phyloP scores from a whole-genome alignment of 2,329 filamentous ascomycete species.

The Fusarium subglutinans region DNA sequence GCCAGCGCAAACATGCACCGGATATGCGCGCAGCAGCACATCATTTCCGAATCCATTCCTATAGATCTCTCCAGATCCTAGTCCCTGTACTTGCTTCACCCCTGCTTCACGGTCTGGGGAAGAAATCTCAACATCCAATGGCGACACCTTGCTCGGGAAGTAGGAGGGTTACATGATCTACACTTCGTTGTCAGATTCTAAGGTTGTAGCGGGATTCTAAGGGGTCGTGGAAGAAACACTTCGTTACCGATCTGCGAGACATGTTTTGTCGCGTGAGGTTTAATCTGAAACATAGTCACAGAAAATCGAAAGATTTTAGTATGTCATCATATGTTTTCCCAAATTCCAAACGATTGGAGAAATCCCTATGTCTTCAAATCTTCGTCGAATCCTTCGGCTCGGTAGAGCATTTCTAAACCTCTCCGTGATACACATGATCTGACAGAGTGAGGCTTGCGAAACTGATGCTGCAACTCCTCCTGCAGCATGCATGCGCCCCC shows the following conservation, averaged over 20 bases:
- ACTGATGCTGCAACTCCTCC: slow-evolving; percentile 6
- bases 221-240: background rate
- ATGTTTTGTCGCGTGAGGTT: slow-evolving; percentile 13
- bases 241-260: slow-evolving; percentile 13
- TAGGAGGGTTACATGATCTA: slow-evolving; percentile 20
- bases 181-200: background rate
- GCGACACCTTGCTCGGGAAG: background rate
- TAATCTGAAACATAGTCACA: slow-evolving; percentile 14
- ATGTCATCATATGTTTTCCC: slow-evolving; percentile 5
- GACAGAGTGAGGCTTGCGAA: slow-evolving; percentile 7
- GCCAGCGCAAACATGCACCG: slow-evolving; percentile 4
- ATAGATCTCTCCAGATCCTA: slow-evolving; percentile 19
- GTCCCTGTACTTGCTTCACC: background rate
- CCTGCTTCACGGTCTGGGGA: slow-evolving; percentile 13
- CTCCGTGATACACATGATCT: slow-evolving; percentile 19
- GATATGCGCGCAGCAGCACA: slow-evolving; percentile 16
- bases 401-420: background rate
- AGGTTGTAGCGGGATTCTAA: background rate
- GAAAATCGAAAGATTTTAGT: slow-evolving; percentile 21
- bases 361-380: background rate
- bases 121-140: slow-evolving; percentile 2
- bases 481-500: slow-evolving; percentile 15
- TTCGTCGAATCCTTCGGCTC: background rate
- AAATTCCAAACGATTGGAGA: background rate
- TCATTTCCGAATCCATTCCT: slow-evolving; percentile 17